Evolutionary conservation across 495 filamentous ascomycete genomes (phyloP), one percentile per base, ranked within the genome.

Genomic region (Lentithecium fluviatile): DNA sequence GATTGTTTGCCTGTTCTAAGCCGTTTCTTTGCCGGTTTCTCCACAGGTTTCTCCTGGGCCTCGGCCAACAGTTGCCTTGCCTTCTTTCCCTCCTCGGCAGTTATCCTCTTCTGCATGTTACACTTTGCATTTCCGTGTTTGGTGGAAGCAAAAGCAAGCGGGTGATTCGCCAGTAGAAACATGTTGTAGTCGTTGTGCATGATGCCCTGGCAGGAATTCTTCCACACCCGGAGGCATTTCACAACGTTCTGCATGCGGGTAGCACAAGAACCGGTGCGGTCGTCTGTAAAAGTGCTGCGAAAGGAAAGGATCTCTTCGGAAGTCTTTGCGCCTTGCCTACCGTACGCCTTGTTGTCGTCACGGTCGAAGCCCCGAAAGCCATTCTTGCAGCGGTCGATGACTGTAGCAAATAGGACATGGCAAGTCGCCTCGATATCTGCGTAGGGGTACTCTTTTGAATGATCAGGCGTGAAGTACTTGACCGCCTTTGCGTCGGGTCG

Each of bases 121-220:
- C 29, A 3, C 10, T 32, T 32, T 10, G 29, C 3, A 32, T 32
- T 32, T 10, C 10, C 10, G 29, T 4, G 29, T 43, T 43, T 43
- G 4, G 19, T n/a, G 40, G 3, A 43, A 13, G 40, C 40, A 43
- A 3, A 43, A 8, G 36, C 15, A 7, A 38, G 36, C 13, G 5
- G 40, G 13, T 43, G 40, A 17, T 52, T 52, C 15, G 26, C 48
- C 7, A 52, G 48, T 17, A 4, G 8, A n/a, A 32, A 12, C 8
- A 7, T 11, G 11, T 52, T 34, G 48, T 32, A 52, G 24, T 52
- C 48, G 11, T 52, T 25, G 48, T n/a, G 19, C 13, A 52, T 32
- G 26, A 52, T 52, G 15, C 34, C 48, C 15, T n/a, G 48, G 17
- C 48, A 52, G n/a, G 25, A 8, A 6, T 8, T 13, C 26, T 52